These are phyloP conservation scores for Piper longum DNA, from an alignment of 164 flowering plant species.

Conservation along the genomic window DNA sequence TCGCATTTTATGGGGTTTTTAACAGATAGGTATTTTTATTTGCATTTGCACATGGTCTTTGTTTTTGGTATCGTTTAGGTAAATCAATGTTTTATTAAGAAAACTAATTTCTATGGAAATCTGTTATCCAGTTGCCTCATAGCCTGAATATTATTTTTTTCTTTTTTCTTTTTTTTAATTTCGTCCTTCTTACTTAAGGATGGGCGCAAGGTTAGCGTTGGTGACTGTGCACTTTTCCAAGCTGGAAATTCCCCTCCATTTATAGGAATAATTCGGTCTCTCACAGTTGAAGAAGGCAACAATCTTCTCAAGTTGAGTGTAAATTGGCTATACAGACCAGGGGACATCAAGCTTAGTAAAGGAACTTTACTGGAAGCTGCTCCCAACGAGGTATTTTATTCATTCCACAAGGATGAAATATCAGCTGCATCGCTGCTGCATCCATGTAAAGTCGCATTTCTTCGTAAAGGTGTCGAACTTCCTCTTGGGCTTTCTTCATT, in stretches of 20 bases:
- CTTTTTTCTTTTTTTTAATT: too few relatives aligned
- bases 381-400: slow-evolving; percentile 89
- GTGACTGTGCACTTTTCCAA: slow-evolving; percentile 91
- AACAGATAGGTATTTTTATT: too few relatives aligned
- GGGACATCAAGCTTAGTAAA: slow-evolving; percentile 76
- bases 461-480: slow-evolving; percentile 81
- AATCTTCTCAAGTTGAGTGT: slow-evolving; percentile 34
- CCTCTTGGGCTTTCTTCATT: slow-evolving; percentile 78
- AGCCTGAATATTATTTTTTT: not conserved
- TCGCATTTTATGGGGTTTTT: too few relatives aligned
- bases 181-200: slow-evolving; percentile 25
- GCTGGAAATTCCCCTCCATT: slow-evolving; percentile 67
- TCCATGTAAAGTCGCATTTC: slow-evolving; percentile 98
- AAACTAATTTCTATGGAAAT: not conserved
- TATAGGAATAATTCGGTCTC: slow-evolving; percentile 62
- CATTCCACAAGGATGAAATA: slow-evolving; percentile 86
- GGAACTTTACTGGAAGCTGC: slow-evolving; percentile 61
- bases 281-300: slow-evolving; percentile 31
- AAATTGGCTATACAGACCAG: slow-evolving; percentile 88
- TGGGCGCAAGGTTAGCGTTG: slow-evolving; percentile 73
- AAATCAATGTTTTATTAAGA: not conserved
- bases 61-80: too few relatives aligned
- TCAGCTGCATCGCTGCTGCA: slow-evolving; percentile 89
- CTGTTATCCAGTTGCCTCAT: not conserved
- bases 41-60: too few relatives aligned